Conservation (phyloP, 176 grass and related monocot species). For the Lolium rigidum region DNA sequence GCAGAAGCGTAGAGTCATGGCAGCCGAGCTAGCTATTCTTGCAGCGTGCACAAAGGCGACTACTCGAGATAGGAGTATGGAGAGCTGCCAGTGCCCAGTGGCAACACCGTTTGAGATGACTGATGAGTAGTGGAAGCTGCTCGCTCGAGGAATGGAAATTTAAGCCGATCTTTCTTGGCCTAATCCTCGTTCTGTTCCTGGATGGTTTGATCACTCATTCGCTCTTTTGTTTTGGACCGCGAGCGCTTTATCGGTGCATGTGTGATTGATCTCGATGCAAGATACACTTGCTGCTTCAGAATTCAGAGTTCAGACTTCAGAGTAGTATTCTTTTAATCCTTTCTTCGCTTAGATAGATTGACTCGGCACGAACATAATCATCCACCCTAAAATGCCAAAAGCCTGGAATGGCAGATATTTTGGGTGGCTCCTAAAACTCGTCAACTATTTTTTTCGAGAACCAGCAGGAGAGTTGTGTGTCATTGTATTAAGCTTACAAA, state of each 20-base stretch:
- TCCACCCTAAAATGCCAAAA: neutral
- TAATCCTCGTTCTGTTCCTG: constrained; percentile 28
- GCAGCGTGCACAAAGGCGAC: constrained; percentile 16
- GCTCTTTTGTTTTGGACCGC: constrained; percentile 41
- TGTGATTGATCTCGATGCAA: no score
- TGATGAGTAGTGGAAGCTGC: constrained; percentile 31
- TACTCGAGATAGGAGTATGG: neutral
- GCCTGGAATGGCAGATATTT: neutral
- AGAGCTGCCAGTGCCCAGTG: neutral
- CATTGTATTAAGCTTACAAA: no score
- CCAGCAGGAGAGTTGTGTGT: no score
- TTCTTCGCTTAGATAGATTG: no score
- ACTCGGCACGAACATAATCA: neutral
- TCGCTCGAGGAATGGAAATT: constrained; percentile 18
- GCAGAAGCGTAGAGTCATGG: neutral
- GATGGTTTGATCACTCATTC: constrained; percentile 42
- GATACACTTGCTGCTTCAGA: no score
- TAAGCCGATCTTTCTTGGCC: no score
- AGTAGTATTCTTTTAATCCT: no score
- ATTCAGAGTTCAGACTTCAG: no score
- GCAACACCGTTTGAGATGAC: constrained; percentile 20
- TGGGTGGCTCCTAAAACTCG: neutral
- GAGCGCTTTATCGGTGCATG: no score
- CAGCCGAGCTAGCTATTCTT: constrained; percentile 17
- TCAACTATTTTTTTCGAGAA: no score